Evolutionary conservation across 2,329 filamentous ascomycete genomes (phyloP).

Genomic region (Apiospora marii): DNA sequence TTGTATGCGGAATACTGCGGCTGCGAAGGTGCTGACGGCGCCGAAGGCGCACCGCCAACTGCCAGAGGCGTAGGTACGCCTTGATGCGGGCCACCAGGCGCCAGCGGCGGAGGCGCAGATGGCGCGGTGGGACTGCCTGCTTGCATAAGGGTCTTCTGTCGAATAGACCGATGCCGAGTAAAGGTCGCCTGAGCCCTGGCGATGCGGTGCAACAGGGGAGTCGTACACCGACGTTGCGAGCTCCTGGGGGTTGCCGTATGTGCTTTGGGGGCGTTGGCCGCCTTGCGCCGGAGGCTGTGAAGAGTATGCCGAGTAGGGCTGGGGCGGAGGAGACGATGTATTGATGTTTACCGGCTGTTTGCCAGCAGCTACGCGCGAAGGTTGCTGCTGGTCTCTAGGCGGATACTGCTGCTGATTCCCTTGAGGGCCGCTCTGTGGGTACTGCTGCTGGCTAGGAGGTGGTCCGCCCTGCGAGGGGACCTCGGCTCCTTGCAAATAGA

Average conservation of each 20-base stretch:
- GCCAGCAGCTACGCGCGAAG: conserved; percentile 56
- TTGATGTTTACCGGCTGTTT: conserved; percentile 59
- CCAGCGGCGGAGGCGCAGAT: conserved; percentile 41
- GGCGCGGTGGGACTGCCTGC: conserved; percentile 38
- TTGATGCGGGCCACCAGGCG: conserved; percentile 35
- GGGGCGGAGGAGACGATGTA: conserved; percentile 60
- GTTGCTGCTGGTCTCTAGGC: conserved; percentile 44
- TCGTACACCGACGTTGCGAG: conserved; percentile 81
- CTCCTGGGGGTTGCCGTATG: conserved; percentile 77
- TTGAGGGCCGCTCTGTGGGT: conserved; percentile 43
- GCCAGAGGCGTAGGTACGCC: conserved; percentile 38
- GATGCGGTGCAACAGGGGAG: conserved; percentile 69
- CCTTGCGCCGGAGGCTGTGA: conserved; percentile 51
- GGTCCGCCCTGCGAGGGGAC: conserved; percentile 51
- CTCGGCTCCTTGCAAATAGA: conserved; percentile 70
- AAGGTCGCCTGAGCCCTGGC: conserved; percentile 48
- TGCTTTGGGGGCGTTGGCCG: conserved; percentile 69
- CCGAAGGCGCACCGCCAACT: conserved; percentile 32
- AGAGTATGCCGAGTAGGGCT: conserved; percentile 46
- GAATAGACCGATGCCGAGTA: conserved; percentile 58
- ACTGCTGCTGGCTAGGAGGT: conserved; percentile 35
- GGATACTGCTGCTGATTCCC: conserved; percentile 36
- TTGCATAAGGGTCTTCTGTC: conserved; percentile 52
- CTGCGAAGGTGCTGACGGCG: conserved; percentile 40
- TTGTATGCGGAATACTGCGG: conserved; percentile 49